phyloP scores from a whole-genome alignment of 1,284 basidiomycete genomes.

The Tremellales sp. region DNA sequence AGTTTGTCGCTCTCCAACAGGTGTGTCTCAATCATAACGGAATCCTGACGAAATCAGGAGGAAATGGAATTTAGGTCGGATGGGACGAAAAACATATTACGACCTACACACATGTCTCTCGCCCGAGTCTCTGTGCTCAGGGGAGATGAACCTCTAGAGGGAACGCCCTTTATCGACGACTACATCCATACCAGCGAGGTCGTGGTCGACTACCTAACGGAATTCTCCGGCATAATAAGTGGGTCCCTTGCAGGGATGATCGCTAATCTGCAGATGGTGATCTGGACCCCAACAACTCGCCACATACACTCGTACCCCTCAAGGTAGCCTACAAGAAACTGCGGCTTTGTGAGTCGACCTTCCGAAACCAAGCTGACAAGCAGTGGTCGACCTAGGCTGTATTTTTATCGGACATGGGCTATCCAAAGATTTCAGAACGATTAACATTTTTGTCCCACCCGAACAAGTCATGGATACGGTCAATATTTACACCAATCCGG shows the following conservation, averaged over 20 bases:
- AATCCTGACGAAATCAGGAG: conserved; percentile 56
- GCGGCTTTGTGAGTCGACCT: conserved; percentile 56
- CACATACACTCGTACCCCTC: conserved; percentile 85
- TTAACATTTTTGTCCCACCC: conserved; percentile 94
- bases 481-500: conserved; percentile 80
- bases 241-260: conserved; percentile 29
- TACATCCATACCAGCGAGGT: conserved; percentile 93
- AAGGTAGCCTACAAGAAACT: conserved; percentile 98
- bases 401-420: conserved; percentile 97
- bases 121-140: conserved; percentile 93
- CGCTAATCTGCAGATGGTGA: conserved; percentile 66
- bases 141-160: conserved; percentile 72
- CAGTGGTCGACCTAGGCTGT: conserved; percentile 86
- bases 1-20: conserved; percentile 95
- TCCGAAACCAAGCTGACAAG: conserved; percentile 3
- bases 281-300: conserved; percentile 76
- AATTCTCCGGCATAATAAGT: conserved; percentile 95
- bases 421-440: conserved; percentile 99
- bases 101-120: conserved; percentile 84
- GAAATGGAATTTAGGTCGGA: conserved; percentile 93
- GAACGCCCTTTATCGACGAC: conserved; percentile 93
- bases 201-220: conserved; percentile 94
- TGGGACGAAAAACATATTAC: conserved; percentile 85
- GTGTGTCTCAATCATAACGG: conserved; percentile 45
- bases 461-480: conserved; percentile 96